These are phyloP conservation scores for Melaleuca alternifolia DNA, from an alignment of 345 rosid species.

Conservation along the genomic window DNA sequence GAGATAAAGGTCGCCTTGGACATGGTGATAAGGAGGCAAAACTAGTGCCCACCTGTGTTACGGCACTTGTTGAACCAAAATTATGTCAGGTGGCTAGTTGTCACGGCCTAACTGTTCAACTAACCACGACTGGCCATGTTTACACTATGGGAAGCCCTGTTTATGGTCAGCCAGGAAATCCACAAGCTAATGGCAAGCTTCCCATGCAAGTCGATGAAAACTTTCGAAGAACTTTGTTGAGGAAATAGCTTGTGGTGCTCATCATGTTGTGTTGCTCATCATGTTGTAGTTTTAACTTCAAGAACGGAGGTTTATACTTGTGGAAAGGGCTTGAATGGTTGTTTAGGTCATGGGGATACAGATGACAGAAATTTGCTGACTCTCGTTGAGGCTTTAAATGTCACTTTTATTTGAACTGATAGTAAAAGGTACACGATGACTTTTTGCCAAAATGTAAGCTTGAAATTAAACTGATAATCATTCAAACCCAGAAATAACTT, in stretches of 20 bases:
- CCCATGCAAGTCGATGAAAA: conserved; percentile 54
- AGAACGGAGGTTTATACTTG: conserved; percentile 76
- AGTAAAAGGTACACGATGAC: too few species aligned
- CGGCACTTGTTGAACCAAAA: conserved; percentile 63
- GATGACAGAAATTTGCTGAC: conserved; percentile 56
- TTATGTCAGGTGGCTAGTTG: conserved; percentile 74
- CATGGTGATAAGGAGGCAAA: conserved; percentile 71
- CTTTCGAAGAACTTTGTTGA: conserved; percentile 54
- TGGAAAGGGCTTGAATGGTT: conserved; percentile 80
- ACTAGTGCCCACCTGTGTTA: conserved; percentile 71
- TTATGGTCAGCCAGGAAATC: conserved; percentile 66
- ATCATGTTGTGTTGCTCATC: too few species aligned
- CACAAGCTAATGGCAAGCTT: conserved; percentile 55
- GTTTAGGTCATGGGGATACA: conserved; percentile 61
- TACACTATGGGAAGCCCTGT: conserved; percentile 77
- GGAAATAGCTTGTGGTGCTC: conserved; percentile 73
- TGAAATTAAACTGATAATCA: too few species aligned
- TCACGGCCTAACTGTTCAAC: conserved; percentile 61
- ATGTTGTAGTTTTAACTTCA: conserved; percentile 66
- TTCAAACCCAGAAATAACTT: not conserved
- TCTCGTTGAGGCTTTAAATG: conserved; percentile 53
- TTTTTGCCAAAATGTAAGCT: too few species aligned
- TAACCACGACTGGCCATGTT: conserved; percentile 55
- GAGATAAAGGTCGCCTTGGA: conserved; percentile 73
- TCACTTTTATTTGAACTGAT: too few species aligned